Conservation (phyloP, 768 basidiomycete species). For the Boletus subcaerulescens region DNA sequence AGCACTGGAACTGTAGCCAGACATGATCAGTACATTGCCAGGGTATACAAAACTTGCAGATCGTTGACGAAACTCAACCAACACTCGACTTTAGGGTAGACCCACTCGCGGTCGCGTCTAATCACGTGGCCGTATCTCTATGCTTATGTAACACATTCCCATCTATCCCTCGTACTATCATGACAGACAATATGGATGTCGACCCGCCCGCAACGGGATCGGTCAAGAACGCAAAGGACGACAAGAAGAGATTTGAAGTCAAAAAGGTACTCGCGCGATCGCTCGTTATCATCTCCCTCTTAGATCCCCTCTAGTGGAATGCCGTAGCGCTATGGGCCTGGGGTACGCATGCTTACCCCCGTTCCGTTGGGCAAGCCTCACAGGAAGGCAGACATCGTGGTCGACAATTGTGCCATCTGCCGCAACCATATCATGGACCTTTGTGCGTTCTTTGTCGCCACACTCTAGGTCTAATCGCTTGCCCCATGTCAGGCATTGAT, state of each 20-base stretch:
- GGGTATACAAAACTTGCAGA: conserved; percentile 3
- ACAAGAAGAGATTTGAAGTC: conserved; percentile 92
- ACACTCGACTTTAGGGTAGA: conserved; percentile 37
- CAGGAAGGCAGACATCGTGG: conserved; percentile 77
- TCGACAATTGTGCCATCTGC: conserved; percentile 99
- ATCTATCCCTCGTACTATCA: background rate
- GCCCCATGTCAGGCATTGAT: conserved; percentile 75
- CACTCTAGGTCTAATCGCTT: conserved; percentile 2
- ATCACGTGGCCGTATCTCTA: conserved; percentile 31
- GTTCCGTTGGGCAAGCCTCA: conserved; percentile 8
- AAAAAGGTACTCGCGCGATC: conserved; percentile 74
- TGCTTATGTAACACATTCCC: conserved; percentile 15
- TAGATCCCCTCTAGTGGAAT: conserved; percentile 72
- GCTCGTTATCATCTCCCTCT: background rate
- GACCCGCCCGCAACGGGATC: conserved; percentile 43
- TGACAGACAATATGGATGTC: conserved; percentile 72
- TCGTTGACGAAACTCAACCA: conserved; percentile 30
- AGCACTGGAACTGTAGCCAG: conserved; percentile 36
- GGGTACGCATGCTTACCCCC: conserved; percentile 52
- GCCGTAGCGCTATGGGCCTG: conserved; percentile 98
- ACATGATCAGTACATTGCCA: conserved; percentile 39
- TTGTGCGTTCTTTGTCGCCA: conserved; percentile 52
- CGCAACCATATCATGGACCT: conserved; percentile 99
- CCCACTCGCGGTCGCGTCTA: conserved; percentile 36
- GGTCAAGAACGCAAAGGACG: conserved; percentile 49